Base-by-base conservation (phyloP, 2,329 filamentous ascomycete species). In the Cladophialophora yegresii region DNA sequence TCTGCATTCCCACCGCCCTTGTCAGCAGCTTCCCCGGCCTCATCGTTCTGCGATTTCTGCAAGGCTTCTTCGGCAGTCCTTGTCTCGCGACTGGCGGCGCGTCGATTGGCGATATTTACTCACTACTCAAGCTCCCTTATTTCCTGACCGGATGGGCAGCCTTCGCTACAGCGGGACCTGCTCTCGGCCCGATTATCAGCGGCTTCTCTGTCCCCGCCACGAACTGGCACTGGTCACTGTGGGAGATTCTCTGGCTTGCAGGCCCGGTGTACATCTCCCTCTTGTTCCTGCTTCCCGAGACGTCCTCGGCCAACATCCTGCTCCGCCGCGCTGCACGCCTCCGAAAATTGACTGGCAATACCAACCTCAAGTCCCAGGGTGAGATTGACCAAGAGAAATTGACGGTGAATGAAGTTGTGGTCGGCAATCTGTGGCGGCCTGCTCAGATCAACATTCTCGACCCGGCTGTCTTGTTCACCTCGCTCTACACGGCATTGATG, bases 11-110 rank as follows among this genome's bases (percentile, higher is more conserved):
- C 0, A 84, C 87, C 0, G 85, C 87, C 0, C 73, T 90, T 0
- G 85, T 85, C 6, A 75, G 83, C 49, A 89, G 86, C 76, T 89
- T 87, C 58, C 76, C 84, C 0, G 86, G 87, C 0, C 79, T 91
- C 13, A 81, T 89, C 70, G 84, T 88, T 3, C 78, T 87, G 3
- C 82, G 87, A 0, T 89, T 89, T 75, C 75, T 89, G 3, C 84
- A 85, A 67, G 87, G 86, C 2, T 87, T 89, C 78, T 87, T 89
- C 68, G 87, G 87, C n/a, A 85, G 81, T 6, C 88, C 87, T 0
- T 87, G 84, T 73, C 76, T 90, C 9, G 87, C 87, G 0, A 88
- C 82, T 7, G 81, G 80, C 2, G 80, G 79, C 7, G 81, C 81
- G 1, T 77, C 75, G 13, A 76, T 81, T 56, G 73, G 74, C 26